Evolutionary conservation across 2,329 filamentous ascomycete genomes (phyloP).

Genomic region (Aspergillus pseudotamarii): DNA sequence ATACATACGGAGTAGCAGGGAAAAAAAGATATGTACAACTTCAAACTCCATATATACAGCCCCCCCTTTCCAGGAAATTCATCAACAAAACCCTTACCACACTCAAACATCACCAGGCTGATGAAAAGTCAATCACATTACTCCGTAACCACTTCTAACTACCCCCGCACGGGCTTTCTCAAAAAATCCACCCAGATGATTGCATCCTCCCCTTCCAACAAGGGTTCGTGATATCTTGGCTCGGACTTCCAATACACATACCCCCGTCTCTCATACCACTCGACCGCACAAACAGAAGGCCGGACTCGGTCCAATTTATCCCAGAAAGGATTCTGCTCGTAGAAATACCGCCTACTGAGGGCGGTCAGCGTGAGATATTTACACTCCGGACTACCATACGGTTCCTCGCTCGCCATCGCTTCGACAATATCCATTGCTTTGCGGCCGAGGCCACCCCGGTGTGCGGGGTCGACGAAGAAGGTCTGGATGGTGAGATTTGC

Average conservation of each 20-base stretch:
- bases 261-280: slow-evolving; percentile 31
- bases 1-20: neutral
- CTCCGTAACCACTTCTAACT: neutral
- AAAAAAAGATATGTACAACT: neutral
- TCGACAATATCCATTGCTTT: slow-evolving; percentile 24
- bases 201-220: slow-evolving; percentile 14
- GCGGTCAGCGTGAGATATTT: slow-evolving; percentile 19
- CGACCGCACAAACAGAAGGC: slow-evolving; percentile 19
- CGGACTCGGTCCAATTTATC: slow-evolving; percentile 5
- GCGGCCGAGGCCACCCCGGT: slow-evolving; percentile 25
- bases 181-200: slow-evolving; percentile 25
- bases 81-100: neutral
- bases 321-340: slow-evolving; percentile 24
- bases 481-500: slow-evolving; percentile 23
- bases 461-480: slow-evolving; percentile 29
- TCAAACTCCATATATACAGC: neutral
- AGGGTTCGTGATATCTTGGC: slow-evolving; percentile 17
- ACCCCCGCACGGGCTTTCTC: slow-evolving; percentile 20
- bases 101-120: neutral
- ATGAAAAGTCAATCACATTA: neutral
- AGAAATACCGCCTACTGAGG: slow-evolving; percentile 27
- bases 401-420: slow-evolving; percentile 21
- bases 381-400: slow-evolving; percentile 19
- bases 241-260: slow-evolving; percentile 33
- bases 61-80: neutral